Evolutionary conservation across 176 grass and related monocot species (phyloP), one percentile per base, ranked within the genome.

Genomic region (Lolium perenne): DNA sequence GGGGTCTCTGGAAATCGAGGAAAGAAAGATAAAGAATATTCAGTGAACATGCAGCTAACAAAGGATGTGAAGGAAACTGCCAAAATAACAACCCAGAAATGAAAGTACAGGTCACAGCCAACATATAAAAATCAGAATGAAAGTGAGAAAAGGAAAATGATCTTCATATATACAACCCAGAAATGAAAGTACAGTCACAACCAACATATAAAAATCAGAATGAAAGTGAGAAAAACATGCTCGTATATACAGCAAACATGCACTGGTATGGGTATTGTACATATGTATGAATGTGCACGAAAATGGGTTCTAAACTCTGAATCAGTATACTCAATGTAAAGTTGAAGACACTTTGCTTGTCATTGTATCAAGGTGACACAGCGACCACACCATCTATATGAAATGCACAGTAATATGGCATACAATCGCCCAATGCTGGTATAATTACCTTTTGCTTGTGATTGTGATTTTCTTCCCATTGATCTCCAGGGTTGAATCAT

Each of bases 361-460:
- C 10, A 35, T 63, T 76, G 50, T 48, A 51, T 76, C 56, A 90
- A 25, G 29, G 73, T 14, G 14, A 8, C 22, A 76, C 32, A 74
- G 35, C 2, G 17, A 54, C 68, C 51, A 74, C 4, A 13, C 38
- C 64, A 83, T 22, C 47, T 14, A 57, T 32, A 74, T 16, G 8
- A 80, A 45, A 6, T 17, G 76, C 8, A 45, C 45, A 74, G 38
- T 16, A n/a, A 76, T 21, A 88, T 69, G 22, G 12, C 65, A 51
- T 80, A 48, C 47, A 82, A 51, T 70, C 68, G 38, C 41, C 72
- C 14, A 79, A 83, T 57, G 21, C n/a, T 15, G 25, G 76, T 64
- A 79, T 54, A 62, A 81, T 86, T 90, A 98, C 96, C 93, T 98
- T 86, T 95, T 95, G 88, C 84, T 95, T 82, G 96, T 95, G 35